Evolutionary conservation across 2,329 filamentous ascomycete species (phyloP).

Genomic region (Coleophoma crateriformis): DNA sequence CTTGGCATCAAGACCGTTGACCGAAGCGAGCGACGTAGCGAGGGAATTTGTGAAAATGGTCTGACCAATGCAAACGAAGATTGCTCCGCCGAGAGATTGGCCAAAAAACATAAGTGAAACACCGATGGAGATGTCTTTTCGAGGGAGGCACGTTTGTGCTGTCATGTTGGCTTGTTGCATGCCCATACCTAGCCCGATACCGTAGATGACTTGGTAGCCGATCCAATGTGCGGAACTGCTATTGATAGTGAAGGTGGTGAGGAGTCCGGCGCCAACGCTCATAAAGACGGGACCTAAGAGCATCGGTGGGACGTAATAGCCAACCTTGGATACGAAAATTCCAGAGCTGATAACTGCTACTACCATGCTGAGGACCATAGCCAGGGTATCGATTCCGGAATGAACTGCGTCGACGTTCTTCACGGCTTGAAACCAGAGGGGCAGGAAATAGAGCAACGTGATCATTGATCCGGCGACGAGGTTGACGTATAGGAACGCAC

Average conservation of each 20-base stretch:
- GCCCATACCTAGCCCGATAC: constrained; percentile 19
- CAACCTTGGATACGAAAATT: constrained; percentile 23
- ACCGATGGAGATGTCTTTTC: constrained; percentile 19
- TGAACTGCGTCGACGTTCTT: constrained; percentile 32
- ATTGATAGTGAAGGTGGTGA: constrained; percentile 7
- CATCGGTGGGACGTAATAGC: constrained; percentile 27
- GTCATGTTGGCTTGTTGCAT: constrained; percentile 14
- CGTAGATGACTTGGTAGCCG: constrained; percentile 20
- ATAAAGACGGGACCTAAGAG: constrained; percentile 29
- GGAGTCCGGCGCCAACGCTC: constrained; percentile 9
- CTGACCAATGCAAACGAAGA: constrained; percentile 21
- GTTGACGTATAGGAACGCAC: constrained; percentile 16
- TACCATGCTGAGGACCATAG: constrained; percentile 21
- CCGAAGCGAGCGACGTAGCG: constrained; percentile 1
- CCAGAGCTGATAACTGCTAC: constrained; percentile 20
- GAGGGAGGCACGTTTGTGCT: constrained; percentile 18
- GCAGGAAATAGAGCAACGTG: constrained; percentile 31
- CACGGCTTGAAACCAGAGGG: constrained; percentile 38
- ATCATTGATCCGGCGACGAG: constrained; percentile 20
- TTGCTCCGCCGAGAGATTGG: constrained; percentile 16
- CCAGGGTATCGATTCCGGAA: constrained; percentile 24
- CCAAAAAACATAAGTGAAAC: constrained; percentile 19
- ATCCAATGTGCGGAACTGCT: constrained; percentile 27
- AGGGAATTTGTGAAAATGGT: constrained; percentile 23
- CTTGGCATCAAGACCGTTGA: constrained; percentile 3